A percentile compares a stretch with the other conserved stretches of the same genome.
phyloP scores from a whole-genome alignment of 257 asterid genomes.

The Rehmannia glutinosa region DNA sequence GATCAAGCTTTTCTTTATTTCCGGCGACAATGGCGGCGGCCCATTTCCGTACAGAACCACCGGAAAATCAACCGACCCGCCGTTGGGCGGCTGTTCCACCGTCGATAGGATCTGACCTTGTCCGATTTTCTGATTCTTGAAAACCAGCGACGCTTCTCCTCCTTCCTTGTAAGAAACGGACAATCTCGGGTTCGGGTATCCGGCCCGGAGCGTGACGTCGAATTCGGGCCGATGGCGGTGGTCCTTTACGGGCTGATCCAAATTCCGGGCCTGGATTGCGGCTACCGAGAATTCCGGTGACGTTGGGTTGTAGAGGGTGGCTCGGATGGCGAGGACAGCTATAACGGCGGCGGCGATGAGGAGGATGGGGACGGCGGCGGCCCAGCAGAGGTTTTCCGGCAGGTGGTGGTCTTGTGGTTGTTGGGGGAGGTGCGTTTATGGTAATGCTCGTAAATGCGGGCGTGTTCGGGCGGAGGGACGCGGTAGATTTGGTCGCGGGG shows the following conservation, averaged over 20 bases:
- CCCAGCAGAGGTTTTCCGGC: slow-evolving; percentile 18
- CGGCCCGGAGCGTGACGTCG: slow-evolving; percentile 21
- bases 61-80: slow-evolving; percentile 5
- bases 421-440: slow-evolving; percentile 16
- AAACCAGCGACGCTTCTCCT: slow-evolving; percentile 24
- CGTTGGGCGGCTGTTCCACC: slow-evolving; percentile 1
- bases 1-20: slow-evolving; percentile 7
- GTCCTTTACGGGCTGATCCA: background rate
- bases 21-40: slow-evolving; percentile 21
- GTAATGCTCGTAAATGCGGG: slow-evolving; percentile 36
- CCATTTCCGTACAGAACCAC: slow-evolving; percentile 21
- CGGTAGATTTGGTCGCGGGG: slow-evolving; percentile 81
- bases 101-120: slow-evolving; percentile 27
- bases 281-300: slow-evolving; percentile 41
- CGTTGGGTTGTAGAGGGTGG: slow-evolving; percentile 36
- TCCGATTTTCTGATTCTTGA: slow-evolving; percentile 34
- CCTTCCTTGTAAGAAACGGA: slow-evolving; percentile 23
- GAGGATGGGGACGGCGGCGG: slow-evolving; percentile 15
- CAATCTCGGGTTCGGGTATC: slow-evolving; percentile 36
- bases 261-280: slow-evolving; percentile 22
- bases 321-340: slow-evolving; percentile 12
- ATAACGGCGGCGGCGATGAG: slow-evolving; percentile 1
- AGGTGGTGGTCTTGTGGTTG: background rate
- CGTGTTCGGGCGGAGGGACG: slow-evolving; percentile 76
- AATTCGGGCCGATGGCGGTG: slow-evolving; percentile 17